Base-by-base conservation (phyloP, 371 early-diverging fungal species). In the Mortierella sp. region DNA sequence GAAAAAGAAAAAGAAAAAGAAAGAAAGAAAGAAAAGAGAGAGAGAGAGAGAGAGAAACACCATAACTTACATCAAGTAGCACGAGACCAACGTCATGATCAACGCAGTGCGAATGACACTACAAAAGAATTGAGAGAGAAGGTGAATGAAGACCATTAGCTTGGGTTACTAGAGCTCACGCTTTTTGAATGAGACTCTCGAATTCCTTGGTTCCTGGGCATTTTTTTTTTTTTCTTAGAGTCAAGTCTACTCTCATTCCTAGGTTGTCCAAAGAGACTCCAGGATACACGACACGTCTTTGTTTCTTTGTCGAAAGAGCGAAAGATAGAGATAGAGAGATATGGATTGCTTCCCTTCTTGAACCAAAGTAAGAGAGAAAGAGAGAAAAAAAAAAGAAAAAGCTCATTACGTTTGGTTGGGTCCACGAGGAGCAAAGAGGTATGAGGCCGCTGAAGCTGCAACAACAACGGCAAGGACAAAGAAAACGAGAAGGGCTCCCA, bases 21-120 rank as follows among this genome's bases (percentile, higher is more conserved):
- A n/a, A n/a, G n/a, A n/a, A n/a, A n/a, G n/a, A n/a, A n/a, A 37
- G 37, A 3, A 37, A 3, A 37, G 37, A 37, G 9, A 37, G 37
- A 3, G 9, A 37, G 9, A 5, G 37, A 37, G 37, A 37, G 37
- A 37, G 37, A 37, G 9, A 9, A 37, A 9, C 37, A 9, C 37
- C 37, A 66, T 69, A 57, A 52, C 85, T 86, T 87, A 88, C 90
- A 88, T 88, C 68, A 88, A 64, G 62, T 86, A 88, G 66, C 88
- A 88, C 60, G 91, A 89, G 37, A 85, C 67, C 26, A 90, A 72
- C n/a, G 93, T 85, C 84, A 92, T 87, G 61, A 92, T 87, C 60
- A 91, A 82, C 57, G 90, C 86, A 21, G 92, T 92, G 72, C 92
- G 84, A 80, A 84, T 85, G 15, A 88, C 86, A 74, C 89, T 89